phyloP scores from a whole-genome alignment of 495 filamentous ascomycete species.

The Hypomontagnella monticulosa region DNA sequence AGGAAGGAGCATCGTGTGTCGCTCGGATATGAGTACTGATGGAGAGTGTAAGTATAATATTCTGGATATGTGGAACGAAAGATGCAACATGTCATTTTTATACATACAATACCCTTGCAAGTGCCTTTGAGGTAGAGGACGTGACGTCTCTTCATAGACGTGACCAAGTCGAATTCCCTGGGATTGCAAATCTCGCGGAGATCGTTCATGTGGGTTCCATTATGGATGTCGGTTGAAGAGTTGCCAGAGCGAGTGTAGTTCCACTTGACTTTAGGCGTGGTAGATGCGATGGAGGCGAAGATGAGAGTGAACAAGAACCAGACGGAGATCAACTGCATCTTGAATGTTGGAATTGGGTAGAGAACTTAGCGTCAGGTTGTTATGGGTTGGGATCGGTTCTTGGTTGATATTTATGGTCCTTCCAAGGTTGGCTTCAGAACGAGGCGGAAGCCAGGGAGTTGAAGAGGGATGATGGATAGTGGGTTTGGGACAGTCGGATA shows the following conservation, averaged over 20 bases:
- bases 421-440: no score
- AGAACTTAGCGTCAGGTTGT: neutral
- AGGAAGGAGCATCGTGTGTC: constrained; percentile 25
- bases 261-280: neutral
- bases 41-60: no score
- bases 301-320: neutral
- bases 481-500: no score
- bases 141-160: neutral
- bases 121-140: constrained; percentile 22
- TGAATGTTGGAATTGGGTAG: neutral
- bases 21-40: constrained; percentile 1
- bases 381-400: no score
- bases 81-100: no score
- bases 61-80: no score
- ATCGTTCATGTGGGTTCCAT: constrained; percentile 7
- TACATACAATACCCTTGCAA: constrained; percentile 1
- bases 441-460: no score
- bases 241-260: neutral
- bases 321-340: constrained; percentile 1
- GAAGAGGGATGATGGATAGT: no score
- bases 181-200: constrained; percentile 16
- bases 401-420: no score
- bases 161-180: constrained; percentile 6
- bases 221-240: neutral
- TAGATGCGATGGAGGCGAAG: neutral